These are phyloP conservation scores for Pelagophyceae sp. DNA, from an alignment of 352 stramenopile genomes.

Conservation along the genomic window DNA sequence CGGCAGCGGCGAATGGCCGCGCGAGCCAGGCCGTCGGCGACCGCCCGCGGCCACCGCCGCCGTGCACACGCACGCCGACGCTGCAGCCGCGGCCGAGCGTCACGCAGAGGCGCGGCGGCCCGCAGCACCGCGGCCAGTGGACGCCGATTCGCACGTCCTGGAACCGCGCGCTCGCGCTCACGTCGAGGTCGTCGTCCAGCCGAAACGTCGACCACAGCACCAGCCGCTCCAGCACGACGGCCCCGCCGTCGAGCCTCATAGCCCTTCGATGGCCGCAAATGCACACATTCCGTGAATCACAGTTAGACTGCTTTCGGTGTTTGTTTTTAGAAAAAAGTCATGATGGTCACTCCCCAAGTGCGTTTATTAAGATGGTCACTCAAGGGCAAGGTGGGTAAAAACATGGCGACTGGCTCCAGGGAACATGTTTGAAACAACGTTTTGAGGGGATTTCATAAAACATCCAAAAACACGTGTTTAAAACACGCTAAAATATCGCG, in stretches of 20 bases:
- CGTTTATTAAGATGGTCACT: no score
- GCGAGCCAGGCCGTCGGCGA: not conserved
- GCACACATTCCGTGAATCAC: not conserved
- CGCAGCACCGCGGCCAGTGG: not conserved
- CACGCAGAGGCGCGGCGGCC: not conserved
- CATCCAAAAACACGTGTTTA: no score
- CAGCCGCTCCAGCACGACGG: not conserved
- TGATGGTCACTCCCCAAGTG: no score
- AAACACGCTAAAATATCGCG: no score
- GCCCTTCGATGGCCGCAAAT: not conserved
- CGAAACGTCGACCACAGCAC: not conserved
- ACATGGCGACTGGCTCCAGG: no score
- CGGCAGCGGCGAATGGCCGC: not conserved
- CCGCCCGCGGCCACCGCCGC: no score
- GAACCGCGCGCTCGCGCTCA: not conserved
- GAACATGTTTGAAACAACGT: no score
- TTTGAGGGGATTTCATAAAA: no score
- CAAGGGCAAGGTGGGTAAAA: no score
- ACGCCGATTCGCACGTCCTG: not conserved
- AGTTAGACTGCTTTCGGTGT: no score
- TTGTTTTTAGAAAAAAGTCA: no score
- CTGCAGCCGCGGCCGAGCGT: not conserved
- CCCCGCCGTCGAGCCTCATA: not conserved
- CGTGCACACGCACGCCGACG: not conserved
- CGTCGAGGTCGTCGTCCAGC: not conserved